Percentiles rank a stretch among this genome's conserved stretches.
These are phyloP conservation scores for Camelina sativa DNA, from an alignment of 345 rosid genomes.

Conservation along the genomic window DNA sequence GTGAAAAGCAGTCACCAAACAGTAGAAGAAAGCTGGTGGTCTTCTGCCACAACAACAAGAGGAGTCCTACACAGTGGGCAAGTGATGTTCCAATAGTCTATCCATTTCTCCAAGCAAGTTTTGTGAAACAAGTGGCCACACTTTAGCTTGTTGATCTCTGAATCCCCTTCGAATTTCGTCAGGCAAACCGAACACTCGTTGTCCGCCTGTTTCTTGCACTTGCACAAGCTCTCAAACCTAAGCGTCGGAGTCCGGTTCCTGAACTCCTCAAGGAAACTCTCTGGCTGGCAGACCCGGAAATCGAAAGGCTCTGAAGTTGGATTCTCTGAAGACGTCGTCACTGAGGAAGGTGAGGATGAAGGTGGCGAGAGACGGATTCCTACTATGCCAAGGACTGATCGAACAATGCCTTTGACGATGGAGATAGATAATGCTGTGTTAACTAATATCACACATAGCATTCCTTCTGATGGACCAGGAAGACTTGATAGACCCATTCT, in stretches of 20 bases:
- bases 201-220: conserved; percentile 54
- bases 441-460: conserved; percentile 71
- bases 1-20: conserved; percentile 50
- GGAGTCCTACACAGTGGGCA: conserved; percentile 83
- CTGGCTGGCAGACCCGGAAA: conserved; percentile 46
- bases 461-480: conserved; percentile 93
- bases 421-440: conserved; percentile 89
- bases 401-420: conserved; percentile 64
- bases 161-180: conserved; percentile 59
- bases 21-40: conserved; percentile 51
- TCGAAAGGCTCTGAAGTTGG: conserved; percentile 50
- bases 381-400: conserved; percentile 65
- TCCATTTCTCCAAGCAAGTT: conserved; percentile 79
- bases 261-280: conserved; percentile 67
- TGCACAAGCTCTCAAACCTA: conserved; percentile 54
- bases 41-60: conserved; percentile 53
- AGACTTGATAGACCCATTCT: conserved; percentile 86
- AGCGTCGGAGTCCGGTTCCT: conserved; percentile 60
- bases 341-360: conserved; percentile 43
- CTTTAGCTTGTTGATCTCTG: conserved; percentile 65
- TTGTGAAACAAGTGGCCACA: conserved; percentile 81
- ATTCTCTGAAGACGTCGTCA: conserved; percentile 40
- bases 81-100: conserved; percentile 72
- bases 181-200: conserved; percentile 76
- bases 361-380: conserved; percentile 61